Evolutionary conservation across 2,329 filamentous ascomycete genomes (phyloP).

Genomic region (Intubia oerlemansii): DNA sequence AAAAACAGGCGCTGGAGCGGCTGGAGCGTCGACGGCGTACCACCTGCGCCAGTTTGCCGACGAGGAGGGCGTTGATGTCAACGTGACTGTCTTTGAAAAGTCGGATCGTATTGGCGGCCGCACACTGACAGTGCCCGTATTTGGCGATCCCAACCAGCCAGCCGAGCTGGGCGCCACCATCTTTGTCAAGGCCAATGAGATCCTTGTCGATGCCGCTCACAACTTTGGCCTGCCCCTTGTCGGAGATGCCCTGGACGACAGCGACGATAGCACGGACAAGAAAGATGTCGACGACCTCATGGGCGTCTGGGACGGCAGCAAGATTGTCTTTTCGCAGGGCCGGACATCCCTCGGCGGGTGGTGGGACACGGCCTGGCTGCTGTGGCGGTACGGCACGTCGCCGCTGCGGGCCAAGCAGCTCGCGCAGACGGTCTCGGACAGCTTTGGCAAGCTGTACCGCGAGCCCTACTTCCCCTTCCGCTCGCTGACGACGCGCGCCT

Average conservation of each 20-base stretch:
- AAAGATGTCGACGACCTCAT: constrained; percentile 22
- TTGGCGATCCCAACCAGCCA: constrained; percentile 40
- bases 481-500: constrained; percentile 47
- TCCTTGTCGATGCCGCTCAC: constrained; percentile 51
- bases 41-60: constrained; percentile 53
- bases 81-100: constrained; percentile 79
- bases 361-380: constrained; percentile 60
- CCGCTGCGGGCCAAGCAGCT: constrained; percentile 54
- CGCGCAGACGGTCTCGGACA: constrained; percentile 47
- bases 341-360: constrained; percentile 41
- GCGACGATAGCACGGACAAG: constrained; percentile 16
- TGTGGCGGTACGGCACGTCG: constrained; percentile 70
- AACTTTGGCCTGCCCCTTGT: constrained; percentile 46
- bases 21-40: constrained; percentile 71
- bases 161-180: constrained; percentile 84
- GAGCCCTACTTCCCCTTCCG: constrained; percentile 66
- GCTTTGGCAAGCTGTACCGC: constrained; percentile 64
- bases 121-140: constrained; percentile 64
- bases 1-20: constrained; percentile 84
- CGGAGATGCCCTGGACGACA: constrained; percentile 11
- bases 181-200: constrained; percentile 69
- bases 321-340: constrained; percentile 47
- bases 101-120: constrained; percentile 62
- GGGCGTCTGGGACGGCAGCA: constrained; percentile 66
- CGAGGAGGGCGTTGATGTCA: constrained; percentile 35